A percentile compares a stretch with the other conserved stretches of the same genome.
phyloP scores from a whole-genome alignment of 2,329 filamentous ascomycete species.

The Ophiostoma piceae region DNA sequence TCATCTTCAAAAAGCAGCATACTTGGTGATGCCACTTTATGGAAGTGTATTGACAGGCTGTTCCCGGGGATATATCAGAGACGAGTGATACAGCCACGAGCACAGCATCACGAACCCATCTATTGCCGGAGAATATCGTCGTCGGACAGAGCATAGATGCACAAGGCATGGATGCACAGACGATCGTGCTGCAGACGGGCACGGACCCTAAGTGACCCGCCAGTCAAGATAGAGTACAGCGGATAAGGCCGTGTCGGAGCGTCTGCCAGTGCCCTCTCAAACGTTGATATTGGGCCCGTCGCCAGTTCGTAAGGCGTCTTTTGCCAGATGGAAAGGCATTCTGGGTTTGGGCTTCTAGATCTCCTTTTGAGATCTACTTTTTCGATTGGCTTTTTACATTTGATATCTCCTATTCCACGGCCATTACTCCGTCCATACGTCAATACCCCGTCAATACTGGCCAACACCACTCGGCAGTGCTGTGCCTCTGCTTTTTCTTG shows the following conservation, averaged over 20 bases:
- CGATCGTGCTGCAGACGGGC: background rate
- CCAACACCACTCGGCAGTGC: background rate
- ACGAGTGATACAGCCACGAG: background rate
- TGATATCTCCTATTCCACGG: background rate
- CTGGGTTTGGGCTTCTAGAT: background rate
- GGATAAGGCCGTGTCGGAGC: background rate
- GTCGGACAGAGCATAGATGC: background rate
- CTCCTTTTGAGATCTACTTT: too few species aligned
- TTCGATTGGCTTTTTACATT: background rate
- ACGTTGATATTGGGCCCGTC: background rate
- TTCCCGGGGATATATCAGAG: too few species aligned
- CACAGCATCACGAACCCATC: background rate
- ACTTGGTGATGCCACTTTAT: background rate
- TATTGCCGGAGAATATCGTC: background rate
- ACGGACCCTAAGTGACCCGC: background rate
- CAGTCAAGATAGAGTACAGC: background rate
- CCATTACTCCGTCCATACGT: background rate
- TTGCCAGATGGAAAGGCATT: conserved; percentile 1
- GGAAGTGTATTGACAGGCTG: background rate
- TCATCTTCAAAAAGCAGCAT: background rate
- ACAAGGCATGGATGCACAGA: background rate
- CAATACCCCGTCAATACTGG: too few species aligned
- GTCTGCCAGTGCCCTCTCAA: background rate
- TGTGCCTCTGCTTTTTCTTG: background rate
- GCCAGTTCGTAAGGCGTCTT: background rate